Evolutionary conservation across 176 grass and related monocot species (phyloP).

Genomic region (Oryza meyeriana): DNA sequence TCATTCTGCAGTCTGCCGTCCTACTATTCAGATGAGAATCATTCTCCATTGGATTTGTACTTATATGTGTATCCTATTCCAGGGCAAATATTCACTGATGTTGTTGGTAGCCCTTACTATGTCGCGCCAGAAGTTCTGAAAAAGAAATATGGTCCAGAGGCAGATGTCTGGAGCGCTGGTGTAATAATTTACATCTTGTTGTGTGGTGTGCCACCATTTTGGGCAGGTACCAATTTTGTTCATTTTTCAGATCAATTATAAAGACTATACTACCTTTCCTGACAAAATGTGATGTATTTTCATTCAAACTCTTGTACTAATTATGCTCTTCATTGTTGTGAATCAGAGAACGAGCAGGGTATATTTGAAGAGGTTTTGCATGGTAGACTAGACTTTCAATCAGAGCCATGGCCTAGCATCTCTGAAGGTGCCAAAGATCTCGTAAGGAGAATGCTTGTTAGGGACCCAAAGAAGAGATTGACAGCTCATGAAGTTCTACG

Average conservation of each 20-base stretch:
- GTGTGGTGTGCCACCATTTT: constrained; percentile 88
- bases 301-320: not conserved
- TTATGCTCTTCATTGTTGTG: not conserved
- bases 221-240: constrained; percentile 56
- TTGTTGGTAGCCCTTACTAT: constrained; percentile 94
- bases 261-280: not conserved
- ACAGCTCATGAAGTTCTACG: constrained; percentile 90
- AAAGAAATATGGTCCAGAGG: constrained; percentile 81
- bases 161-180: constrained; percentile 94
- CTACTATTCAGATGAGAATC: not conserved
- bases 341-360: constrained; percentile 83
- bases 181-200: constrained; percentile 92
- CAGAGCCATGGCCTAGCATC: constrained; percentile 91
- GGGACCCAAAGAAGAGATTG: constrained; percentile 76
- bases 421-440: constrained; percentile 91
- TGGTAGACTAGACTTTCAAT: constrained; percentile 72
- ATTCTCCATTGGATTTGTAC: not conserved
- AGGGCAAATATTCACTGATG: constrained; percentile 84
- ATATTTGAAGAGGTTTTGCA: constrained; percentile 97
- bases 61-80: constrained; percentile 19
- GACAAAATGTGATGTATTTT: not conserved
- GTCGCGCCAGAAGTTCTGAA: constrained; percentile 84
- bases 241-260: not conserved
- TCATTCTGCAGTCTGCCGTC: not conserved
- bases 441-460: constrained; percentile 84